Evolutionary conservation across 345 rosid species (phyloP).

Genomic region (Salix viminalis): DNA sequence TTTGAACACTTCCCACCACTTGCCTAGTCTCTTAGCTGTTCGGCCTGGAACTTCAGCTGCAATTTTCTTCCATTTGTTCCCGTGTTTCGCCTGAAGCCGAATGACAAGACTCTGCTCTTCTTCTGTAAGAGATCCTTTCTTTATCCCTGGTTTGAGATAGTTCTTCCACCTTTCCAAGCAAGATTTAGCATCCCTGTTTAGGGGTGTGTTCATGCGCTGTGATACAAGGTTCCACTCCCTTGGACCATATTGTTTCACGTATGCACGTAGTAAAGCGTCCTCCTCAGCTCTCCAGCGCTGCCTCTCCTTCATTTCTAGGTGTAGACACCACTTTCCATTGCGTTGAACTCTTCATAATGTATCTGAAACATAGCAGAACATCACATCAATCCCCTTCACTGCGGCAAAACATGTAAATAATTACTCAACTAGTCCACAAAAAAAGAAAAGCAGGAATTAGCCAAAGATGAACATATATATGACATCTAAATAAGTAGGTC

Average conservation of each 20-base stretch:
- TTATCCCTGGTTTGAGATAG: constrained; percentile 95
- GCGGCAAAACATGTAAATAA: background rate
- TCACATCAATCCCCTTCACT: background rate
- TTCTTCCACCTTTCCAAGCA: constrained; percentile 97
- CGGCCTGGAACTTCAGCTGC: constrained; percentile 97
- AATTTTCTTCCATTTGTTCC: constrained; percentile 98
- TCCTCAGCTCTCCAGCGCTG: constrained; percentile 99
- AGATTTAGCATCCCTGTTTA: constrained; percentile 89
- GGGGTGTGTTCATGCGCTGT: constrained; percentile 81
- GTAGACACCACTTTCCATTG: constrained; percentile 59
- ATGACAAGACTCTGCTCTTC: constrained; percentile 94
- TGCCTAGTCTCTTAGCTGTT: constrained; percentile 88
- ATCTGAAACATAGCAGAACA: constrained; percentile 27
- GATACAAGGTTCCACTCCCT: constrained; percentile 97
- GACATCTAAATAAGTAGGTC: background rate
- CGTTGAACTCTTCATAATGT: constrained; percentile 47
- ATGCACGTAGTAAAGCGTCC: constrained; percentile 80
- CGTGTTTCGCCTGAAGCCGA: constrained; percentile 87
- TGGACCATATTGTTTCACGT: constrained; percentile 91
- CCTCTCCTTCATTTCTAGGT: constrained; percentile 95
- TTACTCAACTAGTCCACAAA: background rate
- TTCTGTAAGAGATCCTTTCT: constrained; percentile 91
- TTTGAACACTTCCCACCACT: constrained; percentile 99
- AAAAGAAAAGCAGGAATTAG: background rate
- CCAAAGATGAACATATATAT: background rate